These are phyloP conservation scores for Agapanthus africanus DNA, from an alignment of 106 monocot species.

Conservation along the genomic window DNA sequence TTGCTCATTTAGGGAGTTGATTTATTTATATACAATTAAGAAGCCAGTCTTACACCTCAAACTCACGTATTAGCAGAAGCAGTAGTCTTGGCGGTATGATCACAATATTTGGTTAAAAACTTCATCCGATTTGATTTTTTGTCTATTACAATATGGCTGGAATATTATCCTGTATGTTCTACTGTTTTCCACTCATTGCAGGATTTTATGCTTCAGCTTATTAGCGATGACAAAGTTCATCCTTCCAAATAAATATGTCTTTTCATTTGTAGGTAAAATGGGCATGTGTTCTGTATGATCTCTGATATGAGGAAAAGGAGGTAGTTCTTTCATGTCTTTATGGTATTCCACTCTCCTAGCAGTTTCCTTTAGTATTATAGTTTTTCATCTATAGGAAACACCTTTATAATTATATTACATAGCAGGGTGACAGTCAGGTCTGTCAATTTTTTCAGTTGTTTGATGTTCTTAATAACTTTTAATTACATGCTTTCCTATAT, in stretches of 20 bases:
- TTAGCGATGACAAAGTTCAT: constrained; percentile 78
- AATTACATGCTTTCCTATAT: not conserved
- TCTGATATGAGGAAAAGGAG: constrained; percentile 94
- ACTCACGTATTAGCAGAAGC: not conserved
- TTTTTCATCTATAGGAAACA: not conserved
- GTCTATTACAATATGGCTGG: constrained; percentile 5
- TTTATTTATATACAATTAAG: not conserved
- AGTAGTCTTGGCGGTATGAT: not conserved
- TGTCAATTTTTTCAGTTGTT: too few species aligned
- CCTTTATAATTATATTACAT: too few species aligned
- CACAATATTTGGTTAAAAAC: constrained; percentile 3
- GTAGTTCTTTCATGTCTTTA: constrained; percentile 64
- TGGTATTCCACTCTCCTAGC: constrained; percentile 12
- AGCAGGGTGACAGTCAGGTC: too few species aligned
- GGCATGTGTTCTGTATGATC: constrained; percentile 88
- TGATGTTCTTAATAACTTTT: not conserved
- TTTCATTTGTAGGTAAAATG: constrained; percentile 98
- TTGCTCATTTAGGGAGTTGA: not conserved
- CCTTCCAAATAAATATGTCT: constrained; percentile 90
- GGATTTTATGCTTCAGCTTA: constrained; percentile 68
- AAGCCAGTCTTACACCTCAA: not conserved
- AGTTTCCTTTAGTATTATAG: constrained; percentile 2
- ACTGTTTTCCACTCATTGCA: constrained; percentile 34
- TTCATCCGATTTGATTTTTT: constrained; percentile 7
- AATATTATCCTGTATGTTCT: constrained; percentile 24